Evolutionary conservation across 1,284 basidiomycete species (phyloP).

Genomic region (Ganoderma lingzhi): DNA sequence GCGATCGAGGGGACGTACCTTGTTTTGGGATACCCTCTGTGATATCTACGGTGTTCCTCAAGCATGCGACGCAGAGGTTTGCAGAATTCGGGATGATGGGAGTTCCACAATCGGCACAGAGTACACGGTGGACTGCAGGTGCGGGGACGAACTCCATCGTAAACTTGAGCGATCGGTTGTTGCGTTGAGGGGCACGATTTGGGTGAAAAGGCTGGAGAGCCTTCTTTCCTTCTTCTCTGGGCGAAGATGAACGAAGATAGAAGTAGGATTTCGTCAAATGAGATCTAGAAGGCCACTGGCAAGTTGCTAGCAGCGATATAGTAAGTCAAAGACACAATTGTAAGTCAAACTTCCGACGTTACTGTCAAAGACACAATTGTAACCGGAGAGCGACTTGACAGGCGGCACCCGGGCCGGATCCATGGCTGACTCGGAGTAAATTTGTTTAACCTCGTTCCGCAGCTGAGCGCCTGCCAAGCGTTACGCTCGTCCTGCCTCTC

Average conservation of each 20-base stretch:
- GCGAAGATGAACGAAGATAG: neutral
- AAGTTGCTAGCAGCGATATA: neutral
- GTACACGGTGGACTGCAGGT: conserved; percentile 77
- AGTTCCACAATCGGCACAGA: conserved; percentile 86
- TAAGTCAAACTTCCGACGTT: no score
- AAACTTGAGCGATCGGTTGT: conserved; percentile 2
- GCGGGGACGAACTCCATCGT: conserved; percentile 80
- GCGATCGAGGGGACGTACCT: conserved; percentile 50
- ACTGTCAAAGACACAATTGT: no score
- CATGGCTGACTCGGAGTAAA: neutral
- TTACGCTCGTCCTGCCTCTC: no score
- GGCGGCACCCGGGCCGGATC: neutral
- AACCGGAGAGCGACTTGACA: neutral
- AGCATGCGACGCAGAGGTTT: conserved; percentile 93
- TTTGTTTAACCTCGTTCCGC: neutral
- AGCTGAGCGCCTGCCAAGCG: neutral
- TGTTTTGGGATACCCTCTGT: conserved; percentile 99
- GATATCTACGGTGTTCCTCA: conserved; percentile 94
- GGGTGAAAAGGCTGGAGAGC: neutral
- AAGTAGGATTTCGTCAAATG: neutral
- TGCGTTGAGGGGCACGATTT: neutral
- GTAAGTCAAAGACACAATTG: neutral
- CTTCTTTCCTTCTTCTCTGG: neutral
- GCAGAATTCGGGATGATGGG: conserved; percentile 96
- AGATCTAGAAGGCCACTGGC: no score